Evolutionary conservation across 306 rosid genomes (phyloP).

Genomic region (Datisca glomerata): DNA sequence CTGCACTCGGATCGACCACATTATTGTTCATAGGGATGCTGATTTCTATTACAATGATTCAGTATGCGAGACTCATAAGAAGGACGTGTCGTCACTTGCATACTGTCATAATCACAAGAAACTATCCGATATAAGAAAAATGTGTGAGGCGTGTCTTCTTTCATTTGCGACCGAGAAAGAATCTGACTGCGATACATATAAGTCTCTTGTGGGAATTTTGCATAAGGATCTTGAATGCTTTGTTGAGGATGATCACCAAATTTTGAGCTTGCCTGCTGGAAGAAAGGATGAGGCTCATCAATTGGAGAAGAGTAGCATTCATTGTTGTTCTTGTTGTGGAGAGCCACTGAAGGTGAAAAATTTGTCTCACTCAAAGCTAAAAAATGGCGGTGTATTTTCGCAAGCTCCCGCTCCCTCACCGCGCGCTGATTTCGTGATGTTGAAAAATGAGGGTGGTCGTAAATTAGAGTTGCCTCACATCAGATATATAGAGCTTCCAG

Average conservation of each 20-base stretch:
- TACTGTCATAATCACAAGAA: conserved; percentile 75
- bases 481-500: conserved; percentile 24
- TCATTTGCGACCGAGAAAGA: conserved; percentile 71
- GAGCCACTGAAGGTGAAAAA: conserved; percentile 38
- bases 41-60: conserved; percentile 68
- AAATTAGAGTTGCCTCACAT: conserved; percentile 31
- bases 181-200: conserved; percentile 53
- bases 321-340: conserved; percentile 67
- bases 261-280: conserved; percentile 3
- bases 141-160: conserved; percentile 83
- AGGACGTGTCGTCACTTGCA: conserved; percentile 58
- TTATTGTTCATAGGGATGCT: conserved; percentile 28
- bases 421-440: conserved; percentile 18
- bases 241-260: conserved; percentile 40
- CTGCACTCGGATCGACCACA: conserved; percentile 69
- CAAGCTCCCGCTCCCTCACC: conserved; percentile 70
- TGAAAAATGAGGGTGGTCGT: conserved; percentile 17
- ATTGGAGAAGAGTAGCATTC: conserved; percentile 15
- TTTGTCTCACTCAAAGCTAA: conserved; percentile 28
- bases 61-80: conserved; percentile 65
- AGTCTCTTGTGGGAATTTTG: conserved; percentile 70
- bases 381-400: conserved; percentile 7
- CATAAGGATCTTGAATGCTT: conserved; percentile 74
- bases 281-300: conserved; percentile 28
- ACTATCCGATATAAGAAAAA: conserved; percentile 50